These are phyloP conservation scores for Wallacemonas sp. DNA, from an alignment of 208 protist genomes.

Conservation along the genomic window DNA sequence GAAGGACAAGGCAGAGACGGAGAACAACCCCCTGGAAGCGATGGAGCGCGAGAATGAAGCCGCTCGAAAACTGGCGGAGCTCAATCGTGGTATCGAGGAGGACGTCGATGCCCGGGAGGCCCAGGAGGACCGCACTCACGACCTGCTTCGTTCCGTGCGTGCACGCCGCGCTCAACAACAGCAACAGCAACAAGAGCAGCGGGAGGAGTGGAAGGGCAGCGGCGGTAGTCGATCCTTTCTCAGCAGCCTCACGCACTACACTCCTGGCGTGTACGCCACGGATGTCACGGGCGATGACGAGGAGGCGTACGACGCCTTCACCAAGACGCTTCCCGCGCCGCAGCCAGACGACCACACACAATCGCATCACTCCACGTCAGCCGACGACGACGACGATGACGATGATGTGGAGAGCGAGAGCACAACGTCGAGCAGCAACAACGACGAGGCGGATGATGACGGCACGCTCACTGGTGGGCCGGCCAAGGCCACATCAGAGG, in stretches of 20 bases:
- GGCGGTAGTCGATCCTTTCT: too few species aligned
- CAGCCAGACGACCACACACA: too few species aligned
- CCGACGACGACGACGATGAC: slow-evolving; percentile 2
- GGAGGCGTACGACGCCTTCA: neutral
- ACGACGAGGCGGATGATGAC: too few species aligned
- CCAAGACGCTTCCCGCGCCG: neutral
- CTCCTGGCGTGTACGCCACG: neutral
- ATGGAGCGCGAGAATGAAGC: slow-evolving; percentile 79
- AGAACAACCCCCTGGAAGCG: slow-evolving; percentile 64
- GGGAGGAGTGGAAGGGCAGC: too few species aligned
- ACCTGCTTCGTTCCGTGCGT: slow-evolving; percentile 8
- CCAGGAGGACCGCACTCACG: slow-evolving; percentile 31
- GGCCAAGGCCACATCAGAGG: too few species aligned
- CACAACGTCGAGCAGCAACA: too few species aligned
- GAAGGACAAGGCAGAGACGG: slow-evolving; percentile 44
- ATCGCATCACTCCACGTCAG: too few species aligned
- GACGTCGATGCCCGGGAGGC: slow-evolving; percentile 49
- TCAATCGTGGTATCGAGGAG: slow-evolving; percentile 67
- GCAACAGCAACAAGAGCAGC: too few species aligned
- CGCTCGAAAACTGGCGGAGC: slow-evolving; percentile 59
- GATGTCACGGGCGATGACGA: slow-evolving; percentile 11
- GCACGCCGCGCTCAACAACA: neutral
- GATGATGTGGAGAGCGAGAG: too few species aligned
- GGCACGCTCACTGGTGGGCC: too few species aligned
- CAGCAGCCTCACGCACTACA: neutral